phyloP scores from a whole-genome alignment of 116 monocot genomes.

The Papilionanthe hybrid region DNA sequence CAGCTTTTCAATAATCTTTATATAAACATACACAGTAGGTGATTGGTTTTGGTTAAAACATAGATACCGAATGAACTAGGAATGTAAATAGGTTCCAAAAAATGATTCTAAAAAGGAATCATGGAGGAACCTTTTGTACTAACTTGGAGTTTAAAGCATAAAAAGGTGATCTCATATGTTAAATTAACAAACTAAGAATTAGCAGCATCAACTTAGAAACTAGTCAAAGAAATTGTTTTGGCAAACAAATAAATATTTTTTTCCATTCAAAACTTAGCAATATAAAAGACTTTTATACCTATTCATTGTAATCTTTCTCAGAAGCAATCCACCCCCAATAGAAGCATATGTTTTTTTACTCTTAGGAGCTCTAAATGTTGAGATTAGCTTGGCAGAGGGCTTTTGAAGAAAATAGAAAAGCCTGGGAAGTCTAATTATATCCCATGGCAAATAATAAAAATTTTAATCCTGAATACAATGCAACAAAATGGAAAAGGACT shows the following conservation, averaged over 20 bases:
- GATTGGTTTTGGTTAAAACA: not conserved
- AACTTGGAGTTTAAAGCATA: not conserved
- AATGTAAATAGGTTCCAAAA: not conserved
- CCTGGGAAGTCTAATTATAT: constrained; percentile 89
- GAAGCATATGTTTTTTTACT: constrained; percentile 95
- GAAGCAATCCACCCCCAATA: constrained; percentile 91
- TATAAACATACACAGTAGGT: not conserved
- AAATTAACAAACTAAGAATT: not conserved
- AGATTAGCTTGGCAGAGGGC: constrained; percentile 82
- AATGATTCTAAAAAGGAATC: not conserved
- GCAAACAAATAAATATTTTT: not conserved
- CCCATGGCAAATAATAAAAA: constrained; percentile 34
- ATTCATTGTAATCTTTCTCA: constrained; percentile 84
- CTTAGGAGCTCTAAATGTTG: constrained; percentile 84
- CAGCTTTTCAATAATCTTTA: not conserved
- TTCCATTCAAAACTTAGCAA: not conserved
- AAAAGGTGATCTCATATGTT: not conserved
- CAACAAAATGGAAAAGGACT: not conserved
- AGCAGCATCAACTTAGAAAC: not conserved
- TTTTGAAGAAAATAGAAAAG: constrained; percentile 84
- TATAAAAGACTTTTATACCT: constrained; percentile 35
- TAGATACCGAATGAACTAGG: not conserved
- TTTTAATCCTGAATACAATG: not conserved
- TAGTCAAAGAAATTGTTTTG: not conserved
- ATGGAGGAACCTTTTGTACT: not conserved